phyloP scores from a whole-genome alignment of 257 asterid genomes.

The Coffea canephora region DNA sequence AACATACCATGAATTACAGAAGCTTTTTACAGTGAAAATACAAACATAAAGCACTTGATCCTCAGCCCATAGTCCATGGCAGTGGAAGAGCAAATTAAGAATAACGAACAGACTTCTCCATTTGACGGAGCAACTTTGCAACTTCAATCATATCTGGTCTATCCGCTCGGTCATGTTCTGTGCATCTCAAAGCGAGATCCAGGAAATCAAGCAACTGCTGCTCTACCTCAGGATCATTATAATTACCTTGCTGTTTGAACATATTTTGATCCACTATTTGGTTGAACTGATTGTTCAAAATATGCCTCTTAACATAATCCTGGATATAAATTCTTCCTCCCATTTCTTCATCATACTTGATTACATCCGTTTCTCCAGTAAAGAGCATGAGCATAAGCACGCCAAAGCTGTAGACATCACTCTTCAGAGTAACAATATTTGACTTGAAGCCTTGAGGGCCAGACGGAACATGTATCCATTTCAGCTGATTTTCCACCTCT shows the following conservation, averaged over 20 bases:
- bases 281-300: background rate
- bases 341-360: background rate
- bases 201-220: conserved; percentile 6
- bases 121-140: no score
- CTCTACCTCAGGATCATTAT: background rate
- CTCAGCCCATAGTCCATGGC: no score
- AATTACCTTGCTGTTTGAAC: background rate
- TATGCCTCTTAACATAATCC: background rate
- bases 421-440: background rate
- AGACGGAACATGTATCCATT: background rate
- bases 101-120: no score
- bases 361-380: background rate
- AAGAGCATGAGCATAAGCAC: conserved; percentile 8
- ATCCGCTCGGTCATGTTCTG: background rate
- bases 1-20: no score
- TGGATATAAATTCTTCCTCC: background rate
- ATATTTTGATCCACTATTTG: background rate
- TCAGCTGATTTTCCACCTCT: background rate
- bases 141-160: no score
- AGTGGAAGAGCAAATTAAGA: no score
- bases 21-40: no score
- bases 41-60: no score
- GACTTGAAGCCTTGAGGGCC: background rate
- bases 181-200: conserved; percentile 11
- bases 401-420: conserved; percentile 8